Conservation (phyloP, 2,329 filamentous ascomycete genomes). For the Diplodia corticola region DNA sequence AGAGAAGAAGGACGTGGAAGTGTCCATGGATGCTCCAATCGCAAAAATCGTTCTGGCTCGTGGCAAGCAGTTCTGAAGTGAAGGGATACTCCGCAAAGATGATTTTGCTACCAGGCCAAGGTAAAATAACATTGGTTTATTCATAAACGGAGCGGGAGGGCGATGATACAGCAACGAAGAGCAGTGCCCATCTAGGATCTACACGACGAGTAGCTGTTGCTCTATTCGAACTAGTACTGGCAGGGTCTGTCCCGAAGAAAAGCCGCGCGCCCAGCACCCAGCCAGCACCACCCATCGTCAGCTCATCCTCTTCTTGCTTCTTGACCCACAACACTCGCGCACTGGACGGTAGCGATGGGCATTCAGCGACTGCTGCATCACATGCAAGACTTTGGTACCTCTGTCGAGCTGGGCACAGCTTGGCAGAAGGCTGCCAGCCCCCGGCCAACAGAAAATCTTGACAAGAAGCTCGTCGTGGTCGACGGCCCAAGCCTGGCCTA, state of each 20-base stretch:
- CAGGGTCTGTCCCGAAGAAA: neutral
- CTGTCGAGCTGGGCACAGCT: constrained; percentile 19
- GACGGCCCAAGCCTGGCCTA: constrained; percentile 23
- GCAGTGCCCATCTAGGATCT: too few species aligned
- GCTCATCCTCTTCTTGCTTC: neutral
- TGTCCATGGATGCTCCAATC: neutral
- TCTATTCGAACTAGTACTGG: neutral
- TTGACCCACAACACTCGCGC: neutral
- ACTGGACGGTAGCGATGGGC: constrained; percentile 8
- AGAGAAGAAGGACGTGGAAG: neutral
- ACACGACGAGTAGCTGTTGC: neutral
- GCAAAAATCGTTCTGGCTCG: neutral
- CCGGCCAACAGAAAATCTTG: neutral
- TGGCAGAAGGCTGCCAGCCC: neutral
- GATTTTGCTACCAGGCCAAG: too few species aligned
- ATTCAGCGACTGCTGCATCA: constrained; percentile 17
- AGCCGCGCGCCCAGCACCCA: neutral
- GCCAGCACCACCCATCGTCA: neutral
- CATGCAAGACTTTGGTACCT: constrained; percentile 15
- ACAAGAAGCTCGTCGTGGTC: constrained; percentile 8
- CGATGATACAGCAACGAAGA: too few species aligned
- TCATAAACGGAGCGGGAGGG: too few species aligned
- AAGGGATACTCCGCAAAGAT: neutral
- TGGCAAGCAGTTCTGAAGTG: neutral
- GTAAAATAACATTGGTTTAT: too few species aligned